Conservation (phyloP, 2,329 filamentous ascomycete species). For the Fusarium sp. region DNA sequence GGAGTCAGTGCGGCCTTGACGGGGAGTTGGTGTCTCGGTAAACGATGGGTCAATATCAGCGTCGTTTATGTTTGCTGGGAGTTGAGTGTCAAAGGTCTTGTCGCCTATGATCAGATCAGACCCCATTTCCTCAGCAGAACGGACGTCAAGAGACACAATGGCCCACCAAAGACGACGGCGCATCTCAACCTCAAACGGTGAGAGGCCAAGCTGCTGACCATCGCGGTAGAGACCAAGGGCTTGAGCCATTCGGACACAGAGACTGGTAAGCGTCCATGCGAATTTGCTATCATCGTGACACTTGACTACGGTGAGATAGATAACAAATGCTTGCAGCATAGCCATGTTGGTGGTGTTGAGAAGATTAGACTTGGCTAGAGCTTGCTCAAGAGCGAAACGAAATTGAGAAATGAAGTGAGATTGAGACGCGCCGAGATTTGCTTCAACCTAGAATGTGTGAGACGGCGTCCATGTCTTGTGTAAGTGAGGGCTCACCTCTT, state of each 20-base stretch:
- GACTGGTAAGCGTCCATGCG: constrained; percentile 32
- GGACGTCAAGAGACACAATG: constrained; percentile 31
- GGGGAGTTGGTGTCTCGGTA: constrained; percentile 23
- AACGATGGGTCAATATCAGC: constrained; percentile 33
- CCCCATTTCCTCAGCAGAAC: constrained; percentile 34
- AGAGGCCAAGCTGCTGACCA: constrained; percentile 23
- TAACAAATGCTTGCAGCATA: constrained; percentile 32
- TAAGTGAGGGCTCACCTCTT: constrained; percentile 12
- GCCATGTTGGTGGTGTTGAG: constrained; percentile 34
- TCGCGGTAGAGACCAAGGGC: constrained; percentile 35
- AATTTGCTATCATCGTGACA: constrained; percentile 35
- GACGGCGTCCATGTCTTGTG: background rate
- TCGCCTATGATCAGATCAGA: constrained; percentile 33
- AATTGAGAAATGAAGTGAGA: constrained; percentile 32
- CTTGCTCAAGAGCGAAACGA: constrained; percentile 37
- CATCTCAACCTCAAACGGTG: constrained; percentile 38
- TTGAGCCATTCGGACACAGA: constrained; percentile 33
- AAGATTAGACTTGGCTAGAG: constrained; percentile 34
- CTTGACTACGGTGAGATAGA: constrained; percentile 33
- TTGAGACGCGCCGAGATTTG: constrained; percentile 26
- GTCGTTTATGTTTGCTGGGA: constrained; percentile 36
- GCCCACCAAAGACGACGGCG: constrained; percentile 38
- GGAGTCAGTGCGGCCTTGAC: constrained; percentile 31
- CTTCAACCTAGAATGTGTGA: constrained; percentile 19
- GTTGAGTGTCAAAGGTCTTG: constrained; percentile 31